Evolutionary conservation across 2,329 filamentous ascomycete genomes (phyloP).

Genomic region (Lasiodiplodia hormozganensis): DNA sequence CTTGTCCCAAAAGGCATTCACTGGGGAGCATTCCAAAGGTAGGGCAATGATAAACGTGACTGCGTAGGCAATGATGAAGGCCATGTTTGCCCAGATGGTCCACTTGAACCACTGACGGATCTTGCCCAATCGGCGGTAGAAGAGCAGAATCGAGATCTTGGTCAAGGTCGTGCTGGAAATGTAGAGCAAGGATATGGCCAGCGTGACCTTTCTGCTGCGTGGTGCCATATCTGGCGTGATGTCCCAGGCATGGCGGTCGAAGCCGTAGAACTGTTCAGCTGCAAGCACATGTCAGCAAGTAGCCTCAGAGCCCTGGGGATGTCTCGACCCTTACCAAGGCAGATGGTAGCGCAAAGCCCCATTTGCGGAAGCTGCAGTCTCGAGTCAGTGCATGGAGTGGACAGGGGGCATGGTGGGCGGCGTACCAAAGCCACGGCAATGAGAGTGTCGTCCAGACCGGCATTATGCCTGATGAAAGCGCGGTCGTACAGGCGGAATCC

Average conservation of each 20-base stretch:
- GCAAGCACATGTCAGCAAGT: not conserved
- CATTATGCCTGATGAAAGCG: constrained; percentile 5
- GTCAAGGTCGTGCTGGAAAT: constrained; percentile 39
- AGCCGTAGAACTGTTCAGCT: constrained; percentile 17
- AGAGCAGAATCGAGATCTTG: constrained; percentile 46
- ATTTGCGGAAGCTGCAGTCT: not conserved
- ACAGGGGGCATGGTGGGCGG: not conserved
- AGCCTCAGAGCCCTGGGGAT: not conserved
- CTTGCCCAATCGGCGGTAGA: constrained; percentile 50
- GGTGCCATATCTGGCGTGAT: not conserved
- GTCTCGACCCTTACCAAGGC: not conserved
- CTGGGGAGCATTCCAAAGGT: constrained; percentile 47
- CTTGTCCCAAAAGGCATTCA: constrained; percentile 49
- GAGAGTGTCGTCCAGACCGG: constrained; percentile 18
- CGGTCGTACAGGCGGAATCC: constrained; percentile 11
- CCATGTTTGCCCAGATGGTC: constrained; percentile 47
- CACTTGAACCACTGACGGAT: constrained; percentile 46
- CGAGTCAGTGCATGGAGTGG: not conserved
- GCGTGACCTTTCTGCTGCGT: constrained; percentile 29
- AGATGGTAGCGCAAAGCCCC: not conserved
- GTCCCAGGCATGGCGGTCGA: constrained; percentile 28
- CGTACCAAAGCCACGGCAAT: constrained; percentile 13
- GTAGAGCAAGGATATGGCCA: constrained; percentile 40
- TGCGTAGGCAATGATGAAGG: constrained; percentile 48
- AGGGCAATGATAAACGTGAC: constrained; percentile 47